Conservation (phyloP, 2,329 filamentous ascomycete genomes). For the Tolypocladium ophioglossoides region DNA sequence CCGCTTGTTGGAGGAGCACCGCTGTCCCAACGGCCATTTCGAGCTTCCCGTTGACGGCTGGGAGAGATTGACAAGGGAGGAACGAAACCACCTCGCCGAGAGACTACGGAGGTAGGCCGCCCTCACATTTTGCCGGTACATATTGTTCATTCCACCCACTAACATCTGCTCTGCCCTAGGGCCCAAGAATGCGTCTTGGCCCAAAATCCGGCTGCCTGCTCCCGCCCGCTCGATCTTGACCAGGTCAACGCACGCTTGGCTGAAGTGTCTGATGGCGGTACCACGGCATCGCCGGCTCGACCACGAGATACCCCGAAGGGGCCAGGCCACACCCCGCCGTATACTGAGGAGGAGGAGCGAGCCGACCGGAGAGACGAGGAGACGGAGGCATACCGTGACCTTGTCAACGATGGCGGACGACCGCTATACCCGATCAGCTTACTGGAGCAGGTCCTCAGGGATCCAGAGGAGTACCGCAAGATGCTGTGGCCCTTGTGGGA, state of each 20-base stretch:
- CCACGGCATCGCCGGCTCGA: neutral
- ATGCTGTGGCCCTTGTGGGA: constrained; percentile 14
- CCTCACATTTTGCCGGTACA: neutral
- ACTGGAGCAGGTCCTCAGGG: constrained; percentile 11
- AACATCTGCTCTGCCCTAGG: neutral
- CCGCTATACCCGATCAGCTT: constrained; percentile 17
- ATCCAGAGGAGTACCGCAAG: constrained; percentile 13
- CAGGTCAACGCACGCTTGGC: constrained; percentile 9
- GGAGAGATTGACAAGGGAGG: constrained; percentile 6
- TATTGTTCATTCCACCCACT: neutral
- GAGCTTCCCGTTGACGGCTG: constrained; percentile 7
- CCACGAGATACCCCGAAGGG: neutral
- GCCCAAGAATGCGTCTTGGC: neutral
- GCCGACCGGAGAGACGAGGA: constrained; percentile 5
- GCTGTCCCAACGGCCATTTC: constrained; percentile 6
- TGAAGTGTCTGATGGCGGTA: neutral
- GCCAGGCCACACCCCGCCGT: neutral
- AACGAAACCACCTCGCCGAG: constrained; percentile 6
- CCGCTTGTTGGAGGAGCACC: constrained; percentile 9
- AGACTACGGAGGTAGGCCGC: constrained; percentile 6
- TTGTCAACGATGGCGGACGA: constrained; percentile 19
- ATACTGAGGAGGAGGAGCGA: neutral
- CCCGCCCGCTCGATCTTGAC: constrained; percentile 10
- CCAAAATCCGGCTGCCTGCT: neutral
- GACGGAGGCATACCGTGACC: constrained; percentile 13